phyloP scores from a whole-genome alignment of 257 asterid genomes.

The Solanum sejunctum region DNA sequence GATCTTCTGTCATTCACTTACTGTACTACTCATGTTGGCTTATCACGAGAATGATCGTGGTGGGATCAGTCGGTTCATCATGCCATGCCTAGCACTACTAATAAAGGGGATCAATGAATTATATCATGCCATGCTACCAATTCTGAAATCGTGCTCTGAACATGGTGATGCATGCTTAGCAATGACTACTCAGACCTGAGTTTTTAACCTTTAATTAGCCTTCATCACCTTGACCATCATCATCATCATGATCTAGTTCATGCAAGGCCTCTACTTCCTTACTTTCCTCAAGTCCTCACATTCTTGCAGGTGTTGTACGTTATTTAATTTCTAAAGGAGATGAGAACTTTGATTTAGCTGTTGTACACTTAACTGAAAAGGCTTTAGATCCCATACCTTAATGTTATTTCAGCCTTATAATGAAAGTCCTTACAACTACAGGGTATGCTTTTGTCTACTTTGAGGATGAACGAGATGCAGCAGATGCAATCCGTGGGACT shows the following conservation, averaged over 20 bases:
- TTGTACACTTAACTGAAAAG: constrained; percentile 2
- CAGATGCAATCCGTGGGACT: constrained; percentile 69
- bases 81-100: constrained; percentile 59
- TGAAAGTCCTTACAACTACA: constrained; percentile 18
- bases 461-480: constrained; percentile 91
- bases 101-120: constrained; percentile 53
- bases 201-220: constrained; percentile 46
- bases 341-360: constrained; percentile 31
- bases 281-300: constrained; percentile 70
- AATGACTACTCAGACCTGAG: constrained; percentile 48
- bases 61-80: constrained; percentile 55
- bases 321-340: constrained; percentile 29
- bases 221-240: constrained; percentile 7
- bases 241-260: constrained; percentile 41
- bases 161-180: constrained; percentile 84
- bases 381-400: neutral
- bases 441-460: constrained; percentile 89
- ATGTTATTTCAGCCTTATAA: constrained; percentile 11
- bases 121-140: constrained; percentile 73
- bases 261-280: constrained; percentile 79
- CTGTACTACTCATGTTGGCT: constrained; percentile 47
- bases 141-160: constrained; percentile 60
- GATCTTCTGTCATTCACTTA: constrained; percentile 35
- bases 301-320: constrained; percentile 85
- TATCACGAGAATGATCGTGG: constrained; percentile 47